Base-by-base conservation (phyloP, 2,329 filamentous ascomycete genomes). In the Botrytis byssoidea region DNA sequence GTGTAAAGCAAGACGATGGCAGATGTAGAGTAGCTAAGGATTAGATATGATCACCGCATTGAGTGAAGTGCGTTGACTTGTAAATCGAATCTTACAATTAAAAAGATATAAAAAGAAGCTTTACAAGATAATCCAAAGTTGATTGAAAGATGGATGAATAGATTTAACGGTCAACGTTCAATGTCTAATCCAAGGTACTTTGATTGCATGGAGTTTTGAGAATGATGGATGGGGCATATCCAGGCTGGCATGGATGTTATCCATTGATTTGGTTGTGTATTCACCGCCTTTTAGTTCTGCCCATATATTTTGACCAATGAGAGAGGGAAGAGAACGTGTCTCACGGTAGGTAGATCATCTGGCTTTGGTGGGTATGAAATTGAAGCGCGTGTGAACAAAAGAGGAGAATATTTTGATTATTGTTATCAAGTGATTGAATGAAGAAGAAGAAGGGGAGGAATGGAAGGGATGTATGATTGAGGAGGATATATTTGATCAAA, bases 41-140 rank as follows among this genome's bases (percentile, higher is more conserved):
- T 73, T 73, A 73, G 40, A 75, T 61, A 44, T 59, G 61, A 76
- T 80, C 77, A 81, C 79, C 77, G 79, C 80, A 81, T 81, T 78
- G 78, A 76, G 76, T 70, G 69, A 74, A 70, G 35, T 59, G 37
- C 71, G 32, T 68, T 67, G 64, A 48, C 60, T 57, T 12, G n/a
- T 8, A 29, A 37, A 37, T 10, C 6, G 64, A 72, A 29, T n/a
- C 29, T n/a, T 9, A 12, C 18, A 20, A 51, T 60, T 57, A 63
- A 71, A 70, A 73, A 35, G 46, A 59, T 40, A 63, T 14, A 32
- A 48, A 42, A 37, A 29, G 40, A 68, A 69, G 48, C 37, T 51
- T 69, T 40, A 59, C 63, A 55, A 65, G 42, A 32, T 25, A 35
- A 2, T 65, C 22, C 18, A 42, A 66, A 32, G 29, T 25, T 40